phyloP scores from a whole-genome alignment of 805 yeast species.

The Metschnikowia gruessii region DNA sequence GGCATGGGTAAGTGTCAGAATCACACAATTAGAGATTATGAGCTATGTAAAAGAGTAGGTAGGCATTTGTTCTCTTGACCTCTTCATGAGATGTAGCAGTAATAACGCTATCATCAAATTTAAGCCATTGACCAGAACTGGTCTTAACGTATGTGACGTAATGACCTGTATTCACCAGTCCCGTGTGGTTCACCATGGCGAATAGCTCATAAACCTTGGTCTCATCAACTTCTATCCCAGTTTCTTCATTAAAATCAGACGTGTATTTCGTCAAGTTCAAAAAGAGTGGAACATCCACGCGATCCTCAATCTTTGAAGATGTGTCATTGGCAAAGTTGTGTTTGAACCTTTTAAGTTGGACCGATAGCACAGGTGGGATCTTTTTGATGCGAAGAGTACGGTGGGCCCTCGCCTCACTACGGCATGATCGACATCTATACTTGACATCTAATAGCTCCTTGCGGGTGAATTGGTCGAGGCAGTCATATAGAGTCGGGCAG shows the following conservation, averaged over 20 bases:
- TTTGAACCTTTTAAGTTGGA: constrained; percentile 81
- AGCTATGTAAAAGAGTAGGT: constrained; percentile 67
- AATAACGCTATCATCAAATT: constrained; percentile 86
- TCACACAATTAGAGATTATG: constrained; percentile 34
- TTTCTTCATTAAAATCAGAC: constrained; percentile 13
- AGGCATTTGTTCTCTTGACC: constrained; percentile 73
- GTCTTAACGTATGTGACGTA: constrained; percentile 77
- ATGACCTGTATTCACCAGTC: constrained; percentile 95
- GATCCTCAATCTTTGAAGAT: constrained; percentile 71
- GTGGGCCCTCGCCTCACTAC: constrained; percentile 54
- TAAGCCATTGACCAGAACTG: constrained; percentile 79
- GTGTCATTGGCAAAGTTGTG: constrained; percentile 48
- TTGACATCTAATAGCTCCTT: constrained; percentile 72
- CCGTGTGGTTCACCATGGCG: constrained; percentile 86
- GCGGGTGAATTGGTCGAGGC: constrained; percentile 74
- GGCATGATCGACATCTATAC: constrained; percentile 70
- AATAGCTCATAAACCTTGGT: constrained; percentile 69
- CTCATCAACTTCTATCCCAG: constrained; percentile 22
- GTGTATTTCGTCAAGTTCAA: constrained; percentile 68
- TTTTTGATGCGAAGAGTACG: constrained; percentile 68
- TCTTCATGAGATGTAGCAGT: constrained; percentile 60
- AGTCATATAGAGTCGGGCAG: constrained; percentile 48
- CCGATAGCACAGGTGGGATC: constrained; percentile 73
- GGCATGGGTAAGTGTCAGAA: no score
- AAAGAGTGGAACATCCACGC: constrained; percentile 67